Conservation (phyloP, 2,329 filamentous ascomycete species). For the Alternaria alternata region DNA sequence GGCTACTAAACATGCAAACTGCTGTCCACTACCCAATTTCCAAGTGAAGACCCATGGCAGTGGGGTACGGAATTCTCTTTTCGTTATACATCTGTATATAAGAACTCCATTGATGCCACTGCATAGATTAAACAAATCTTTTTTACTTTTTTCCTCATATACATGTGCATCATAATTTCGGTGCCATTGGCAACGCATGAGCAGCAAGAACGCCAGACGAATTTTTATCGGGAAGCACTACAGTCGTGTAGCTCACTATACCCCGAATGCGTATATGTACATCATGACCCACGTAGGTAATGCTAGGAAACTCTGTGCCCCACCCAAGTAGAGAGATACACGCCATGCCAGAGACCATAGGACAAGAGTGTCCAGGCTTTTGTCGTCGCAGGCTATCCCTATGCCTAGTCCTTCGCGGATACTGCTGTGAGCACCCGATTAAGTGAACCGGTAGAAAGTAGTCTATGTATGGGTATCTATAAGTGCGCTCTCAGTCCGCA, state of each 20-base stretch:
- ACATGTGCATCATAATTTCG: neutral
- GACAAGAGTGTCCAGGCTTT: neutral
- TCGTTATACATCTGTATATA: constrained; percentile 28
- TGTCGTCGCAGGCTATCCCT: neutral
- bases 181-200: neutral
- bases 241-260: neutral
- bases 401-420: neutral
- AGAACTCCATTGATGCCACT: constrained; percentile 11
- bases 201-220: neutral
- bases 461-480: constrained; percentile 23
- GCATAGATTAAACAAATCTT: constrained; percentile 13
- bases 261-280: neutral
- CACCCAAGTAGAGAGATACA: neutral
- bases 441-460: constrained; percentile 9
- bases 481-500: constrained; percentile 1
- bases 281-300: neutral
- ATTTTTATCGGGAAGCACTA: neutral
- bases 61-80: constrained; percentile 2
- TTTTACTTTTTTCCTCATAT: neutral
- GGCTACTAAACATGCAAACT: constrained; percentile 65
- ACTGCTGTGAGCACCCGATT: neutral
- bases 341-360: neutral
- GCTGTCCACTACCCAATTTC: neutral
- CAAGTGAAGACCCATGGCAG: neutral
- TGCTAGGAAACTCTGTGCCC: neutral